phyloP scores from a whole-genome alignment of 2,329 filamentous ascomycete genomes.

The Scedosporium aurantiacum region DNA sequence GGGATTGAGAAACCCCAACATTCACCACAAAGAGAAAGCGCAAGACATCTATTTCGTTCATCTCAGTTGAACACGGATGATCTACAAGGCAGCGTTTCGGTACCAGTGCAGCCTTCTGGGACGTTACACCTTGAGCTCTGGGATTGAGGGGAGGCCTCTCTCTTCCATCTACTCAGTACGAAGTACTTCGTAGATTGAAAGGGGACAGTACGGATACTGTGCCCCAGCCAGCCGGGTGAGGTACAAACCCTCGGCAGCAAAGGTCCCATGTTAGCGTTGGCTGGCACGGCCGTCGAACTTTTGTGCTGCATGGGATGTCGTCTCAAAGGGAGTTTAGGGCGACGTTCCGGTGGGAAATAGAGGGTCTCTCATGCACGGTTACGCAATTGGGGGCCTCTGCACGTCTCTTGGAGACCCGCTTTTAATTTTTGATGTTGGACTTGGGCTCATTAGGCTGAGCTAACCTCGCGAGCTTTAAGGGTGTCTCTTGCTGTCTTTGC shows the following conservation, averaged over 20 bases:
- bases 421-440: background rate
- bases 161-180: background rate
- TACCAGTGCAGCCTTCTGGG: too few relatives aligned
- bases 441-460: conserved; percentile 3
- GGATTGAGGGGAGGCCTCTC: background rate
- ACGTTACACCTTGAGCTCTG: background rate
- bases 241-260: background rate
- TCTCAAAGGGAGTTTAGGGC: background rate
- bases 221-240: background rate
- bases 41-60: background rate
- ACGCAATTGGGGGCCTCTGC: conserved; percentile 5
- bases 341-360: background rate
- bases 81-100: background rate
- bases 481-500: too few relatives aligned
- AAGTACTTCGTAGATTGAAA: background rate
- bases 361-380: conserved; percentile 3
- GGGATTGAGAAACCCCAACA: background rate
- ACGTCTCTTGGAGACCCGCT: background rate
- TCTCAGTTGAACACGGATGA: background rate
- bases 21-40: background rate
- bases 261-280: background rate
- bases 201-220: background rate
- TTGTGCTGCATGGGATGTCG: conserved; percentile 3
- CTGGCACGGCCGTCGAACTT: background rate
- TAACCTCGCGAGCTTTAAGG: background rate